Percentiles rank a stretch among this genome's conserved stretches.
These are phyloP conservation scores for Agaricales sp. DNA, from an alignment of 1,284 basidiomycete genomes.

Conservation along the genomic window DNA sequence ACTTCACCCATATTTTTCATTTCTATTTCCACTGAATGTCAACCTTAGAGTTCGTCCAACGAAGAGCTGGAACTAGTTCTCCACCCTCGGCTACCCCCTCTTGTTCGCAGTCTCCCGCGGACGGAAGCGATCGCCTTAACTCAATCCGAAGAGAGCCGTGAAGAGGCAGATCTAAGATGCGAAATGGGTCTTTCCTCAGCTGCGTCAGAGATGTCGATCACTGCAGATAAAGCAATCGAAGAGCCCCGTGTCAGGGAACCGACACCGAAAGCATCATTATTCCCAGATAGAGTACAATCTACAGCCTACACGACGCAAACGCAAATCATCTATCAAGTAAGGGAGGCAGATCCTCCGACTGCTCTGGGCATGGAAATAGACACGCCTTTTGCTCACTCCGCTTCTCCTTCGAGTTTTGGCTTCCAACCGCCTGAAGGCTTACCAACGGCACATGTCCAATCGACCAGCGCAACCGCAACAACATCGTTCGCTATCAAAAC, in stretches of 20 bases:
- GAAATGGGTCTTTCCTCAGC: conserved; percentile 25
- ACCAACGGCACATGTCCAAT: too few relatives aligned
- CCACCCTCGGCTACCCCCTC: conserved; percentile 67
- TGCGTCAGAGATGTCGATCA: conserved; percentile 6
- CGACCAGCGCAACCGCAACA: too few relatives aligned
- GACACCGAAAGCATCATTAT: not conserved
- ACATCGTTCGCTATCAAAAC: too few relatives aligned
- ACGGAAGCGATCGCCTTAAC: conserved; percentile 51
- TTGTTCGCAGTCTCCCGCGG: conserved; percentile 58
- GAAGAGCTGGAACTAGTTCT: conserved; percentile 52
- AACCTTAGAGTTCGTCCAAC: conserved; percentile 17
- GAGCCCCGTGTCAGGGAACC: not conserved
- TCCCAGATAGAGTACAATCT: not conserved
- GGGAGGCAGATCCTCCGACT: not conserved
- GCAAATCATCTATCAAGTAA: conserved; percentile 8
- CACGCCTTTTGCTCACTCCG: too few relatives aligned
- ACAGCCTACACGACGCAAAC: not conserved
- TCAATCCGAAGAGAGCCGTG: conserved; percentile 47
- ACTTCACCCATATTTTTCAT: conserved; percentile 8
- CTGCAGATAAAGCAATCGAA: conserved; percentile 12
- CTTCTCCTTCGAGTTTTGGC: too few relatives aligned
- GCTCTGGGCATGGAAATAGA: too few relatives aligned
- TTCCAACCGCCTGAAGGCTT: too few relatives aligned
- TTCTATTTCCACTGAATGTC: too few relatives aligned
- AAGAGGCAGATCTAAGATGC: conserved; percentile 39